These are phyloP conservation scores for Cyclocybe cylindracea DNA, from an alignment of 768 basidiomycete species.

Conservation along the genomic window DNA sequence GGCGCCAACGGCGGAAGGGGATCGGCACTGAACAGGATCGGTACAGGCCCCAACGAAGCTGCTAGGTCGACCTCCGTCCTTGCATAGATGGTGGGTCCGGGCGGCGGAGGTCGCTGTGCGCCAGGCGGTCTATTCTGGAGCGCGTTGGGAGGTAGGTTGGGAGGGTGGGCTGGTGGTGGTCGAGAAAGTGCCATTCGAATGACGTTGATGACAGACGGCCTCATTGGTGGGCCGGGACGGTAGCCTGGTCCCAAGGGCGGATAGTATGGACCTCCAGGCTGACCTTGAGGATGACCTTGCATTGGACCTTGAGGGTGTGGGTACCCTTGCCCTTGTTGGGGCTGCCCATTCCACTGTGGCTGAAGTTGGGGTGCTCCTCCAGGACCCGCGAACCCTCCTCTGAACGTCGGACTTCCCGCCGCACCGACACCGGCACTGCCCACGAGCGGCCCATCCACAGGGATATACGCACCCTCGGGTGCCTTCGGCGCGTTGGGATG, in stretches of 20 bases:
- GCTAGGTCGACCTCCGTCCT: constrained; percentile 52
- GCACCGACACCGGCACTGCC: neutral
- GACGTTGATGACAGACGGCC: constrained; percentile 14
- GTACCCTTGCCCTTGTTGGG: neutral
- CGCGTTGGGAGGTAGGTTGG: constrained; percentile 9
- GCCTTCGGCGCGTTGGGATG: constrained; percentile 49
- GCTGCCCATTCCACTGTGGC: neutral
- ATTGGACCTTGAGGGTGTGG: neutral
- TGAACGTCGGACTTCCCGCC: constrained; percentile 61
- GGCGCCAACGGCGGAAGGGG: constrained; percentile 14
- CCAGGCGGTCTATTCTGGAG: constrained; percentile 18
- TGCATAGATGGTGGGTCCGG: constrained; percentile 63
- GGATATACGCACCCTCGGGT: constrained; percentile 23
- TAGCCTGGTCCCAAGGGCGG: neutral
- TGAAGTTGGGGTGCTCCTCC: neutral
- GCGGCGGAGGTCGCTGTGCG: neutral
- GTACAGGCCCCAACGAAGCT: constrained; percentile 55
- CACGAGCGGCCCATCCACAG: neutral
- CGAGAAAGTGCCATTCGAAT: constrained; percentile 30
- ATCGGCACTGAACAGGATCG: constrained; percentile 59
- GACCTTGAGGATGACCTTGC: constrained; percentile 14
- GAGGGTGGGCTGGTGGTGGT: constrained; percentile 7
- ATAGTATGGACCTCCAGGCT: neutral
- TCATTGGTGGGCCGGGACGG: constrained; percentile 1
- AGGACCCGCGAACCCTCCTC: constrained; percentile 16